Evolutionary conservation across 371 early-diverging fungal genomes (phyloP).

Genomic region (Mortierella sp.): DNA sequence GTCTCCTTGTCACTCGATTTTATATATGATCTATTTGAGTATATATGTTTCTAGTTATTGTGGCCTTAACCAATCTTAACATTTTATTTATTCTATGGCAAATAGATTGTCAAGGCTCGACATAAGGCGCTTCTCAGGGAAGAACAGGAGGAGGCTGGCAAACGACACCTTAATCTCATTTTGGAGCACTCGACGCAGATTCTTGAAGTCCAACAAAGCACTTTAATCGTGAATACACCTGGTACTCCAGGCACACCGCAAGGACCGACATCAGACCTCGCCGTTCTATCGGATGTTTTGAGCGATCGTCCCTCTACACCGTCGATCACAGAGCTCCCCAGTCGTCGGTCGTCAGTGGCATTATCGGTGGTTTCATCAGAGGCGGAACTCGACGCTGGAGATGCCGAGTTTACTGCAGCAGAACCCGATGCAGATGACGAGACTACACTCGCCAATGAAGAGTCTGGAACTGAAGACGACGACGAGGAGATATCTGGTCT

Average conservation of each 20-base stretch:
- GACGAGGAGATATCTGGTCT: conserved; percentile 66
- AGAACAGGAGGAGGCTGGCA: conserved; percentile 71
- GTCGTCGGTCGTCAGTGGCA: conserved; percentile 47
- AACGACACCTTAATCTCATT: conserved; percentile 74
- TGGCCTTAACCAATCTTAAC: background rate
- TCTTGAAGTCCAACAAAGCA: conserved; percentile 75
- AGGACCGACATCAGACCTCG: background rate
- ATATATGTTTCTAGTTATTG: background rate
- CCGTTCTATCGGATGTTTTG: conserved; percentile 6
- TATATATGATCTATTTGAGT: background rate
- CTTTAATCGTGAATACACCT: conserved; percentile 48
- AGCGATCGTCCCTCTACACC: conserved; percentile 37
- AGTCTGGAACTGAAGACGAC: conserved; percentile 63
- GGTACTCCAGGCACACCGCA: conserved; percentile 20
- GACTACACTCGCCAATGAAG: conserved; percentile 50
- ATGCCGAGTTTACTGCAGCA: conserved; percentile 24
- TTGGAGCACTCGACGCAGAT: conserved; percentile 80
- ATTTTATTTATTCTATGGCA: conserved; percentile 3
- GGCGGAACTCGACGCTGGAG: conserved; percentile 47
- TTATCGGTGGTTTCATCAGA: conserved; percentile 24
- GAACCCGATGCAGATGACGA: conserved; percentile 54
- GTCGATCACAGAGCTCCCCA: conserved; percentile 19
- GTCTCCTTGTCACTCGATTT: conserved; percentile 1
- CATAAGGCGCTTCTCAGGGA: conserved; percentile 70
- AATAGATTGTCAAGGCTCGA: conserved; percentile 66